These are phyloP conservation scores for Zalerion maritima DNA, from an alignment of 495 filamentous ascomycete species.

Conservation along the genomic window DNA sequence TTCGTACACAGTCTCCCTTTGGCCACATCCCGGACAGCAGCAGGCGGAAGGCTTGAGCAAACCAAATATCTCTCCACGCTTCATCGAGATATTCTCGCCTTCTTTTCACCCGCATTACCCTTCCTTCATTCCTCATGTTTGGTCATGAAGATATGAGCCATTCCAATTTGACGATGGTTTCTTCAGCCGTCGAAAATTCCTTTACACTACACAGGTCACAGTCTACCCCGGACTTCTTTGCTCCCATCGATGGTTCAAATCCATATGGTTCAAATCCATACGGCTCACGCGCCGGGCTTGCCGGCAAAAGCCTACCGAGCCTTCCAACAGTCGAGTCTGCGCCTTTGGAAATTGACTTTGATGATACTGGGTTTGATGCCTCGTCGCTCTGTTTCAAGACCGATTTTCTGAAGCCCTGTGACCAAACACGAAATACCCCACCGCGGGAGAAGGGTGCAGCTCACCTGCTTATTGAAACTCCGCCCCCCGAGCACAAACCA, in stretches of 20 bases:
- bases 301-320: conserved; percentile 21
- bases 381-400: conserved; percentile 28
- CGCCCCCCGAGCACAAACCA: conserved; percentile 2
- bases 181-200: conserved; percentile 24
- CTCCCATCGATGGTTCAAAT: conserved; percentile 8
- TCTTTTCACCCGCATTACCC: too few relatives aligned
- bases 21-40: too few relatives aligned
- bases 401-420: conserved; percentile 26
- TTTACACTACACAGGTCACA: conserved; percentile 21
- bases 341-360: too few relatives aligned
- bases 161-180: conserved; percentile 21
- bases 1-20: too few relatives aligned
- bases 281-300: conserved; percentile 11
- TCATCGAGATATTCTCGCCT: too few relatives aligned
- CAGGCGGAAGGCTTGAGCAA: too few relatives aligned
- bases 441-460: too few relatives aligned
- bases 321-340: too few relatives aligned
- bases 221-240: conserved; percentile 19
- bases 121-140: too few relatives aligned
- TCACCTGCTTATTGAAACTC: conserved; percentile 14
- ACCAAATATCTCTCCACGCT: too few relatives aligned
- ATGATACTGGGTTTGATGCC: conserved; percentile 27
- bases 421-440: too few relatives aligned
- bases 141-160: conserved; percentile 36
- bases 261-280: conserved; percentile 9